These are phyloP conservation scores for Mrakiaceae sp. DNA, from an alignment of 1,284 basidiomycete species.

Conservation along the genomic window DNA sequence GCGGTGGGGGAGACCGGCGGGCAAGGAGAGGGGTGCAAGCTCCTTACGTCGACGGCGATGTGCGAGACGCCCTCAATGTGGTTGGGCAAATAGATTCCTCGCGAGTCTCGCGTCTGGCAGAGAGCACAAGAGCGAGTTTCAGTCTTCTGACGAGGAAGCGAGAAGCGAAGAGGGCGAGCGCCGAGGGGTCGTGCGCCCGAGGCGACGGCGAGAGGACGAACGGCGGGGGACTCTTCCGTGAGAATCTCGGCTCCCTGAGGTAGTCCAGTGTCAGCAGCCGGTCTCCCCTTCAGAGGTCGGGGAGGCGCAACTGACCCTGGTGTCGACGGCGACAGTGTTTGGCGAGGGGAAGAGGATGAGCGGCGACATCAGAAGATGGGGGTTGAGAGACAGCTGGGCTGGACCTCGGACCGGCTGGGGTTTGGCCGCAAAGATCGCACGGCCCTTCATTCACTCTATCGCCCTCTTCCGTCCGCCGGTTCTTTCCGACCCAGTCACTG, in stretches of 20 bases:
- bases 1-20: not conserved
- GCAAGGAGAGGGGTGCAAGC: slow-evolving; percentile 21
- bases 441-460: too few relatives aligned
- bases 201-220: slow-evolving; percentile 35
- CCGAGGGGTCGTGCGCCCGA: slow-evolving; percentile 20
- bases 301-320: slow-evolving; percentile 35
- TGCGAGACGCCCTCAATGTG: slow-evolving; percentile 94
- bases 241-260: slow-evolving; percentile 65
- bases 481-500: too few relatives aligned
- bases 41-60: slow-evolving; percentile 80
- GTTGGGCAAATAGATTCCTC: slow-evolving; percentile 90
- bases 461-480: too few relatives aligned
- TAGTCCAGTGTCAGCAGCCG: not conserved
- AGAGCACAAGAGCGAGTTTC: not conserved
- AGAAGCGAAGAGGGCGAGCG: not conserved
- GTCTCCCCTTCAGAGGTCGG: not conserved
- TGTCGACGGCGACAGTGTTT: slow-evolving; percentile 71
- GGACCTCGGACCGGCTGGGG: too few relatives aligned
- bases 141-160: not conserved
- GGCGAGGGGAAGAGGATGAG: slow-evolving; percentile 47
- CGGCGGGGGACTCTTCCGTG: slow-evolving; percentile 83
- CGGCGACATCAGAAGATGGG: too few relatives aligned
- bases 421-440: too few relatives aligned
- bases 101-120: slow-evolving; percentile 70
- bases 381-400: too few relatives aligned